A percentile compares a stretch with the other conserved stretches of the same genome.
phyloP scores from a whole-genome alignment of 1,284 basidiomycete species.

The Amylostereum areolatum region DNA sequence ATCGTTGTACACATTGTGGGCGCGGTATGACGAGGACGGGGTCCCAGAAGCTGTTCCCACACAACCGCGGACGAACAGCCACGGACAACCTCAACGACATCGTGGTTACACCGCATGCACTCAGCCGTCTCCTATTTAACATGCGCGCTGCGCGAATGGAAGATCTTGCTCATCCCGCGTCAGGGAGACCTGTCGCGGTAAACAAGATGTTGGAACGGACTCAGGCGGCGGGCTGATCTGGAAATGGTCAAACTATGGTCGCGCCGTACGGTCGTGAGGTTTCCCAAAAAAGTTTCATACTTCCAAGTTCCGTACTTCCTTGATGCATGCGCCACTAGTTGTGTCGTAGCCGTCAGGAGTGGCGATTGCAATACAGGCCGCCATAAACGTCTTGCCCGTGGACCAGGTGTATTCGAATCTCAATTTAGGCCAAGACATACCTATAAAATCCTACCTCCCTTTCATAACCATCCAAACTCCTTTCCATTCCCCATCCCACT shows the following conservation, averaged over 20 bases:
- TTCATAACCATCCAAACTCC: too few relatives aligned
- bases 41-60: conserved; percentile 13
- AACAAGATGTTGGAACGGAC: conserved; percentile 68
- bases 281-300: too few relatives aligned
- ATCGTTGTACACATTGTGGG: conserved; percentile 84
- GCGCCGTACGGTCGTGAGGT: neutral
- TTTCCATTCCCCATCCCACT: too few relatives aligned
- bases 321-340: neutral
- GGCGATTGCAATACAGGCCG: neutral
- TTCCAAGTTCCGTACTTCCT: neutral
- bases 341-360: neutral
- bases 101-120: conserved; percentile 45
- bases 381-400: too few relatives aligned
- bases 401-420: too few relatives aligned
- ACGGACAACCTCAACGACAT: conserved; percentile 18
- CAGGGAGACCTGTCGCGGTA: conserved; percentile 42
- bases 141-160: conserved; percentile 68
- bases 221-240: conserved; percentile 47
- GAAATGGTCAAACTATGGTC: neutral
- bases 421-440: too few relatives aligned
- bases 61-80: conserved; percentile 22
- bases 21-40: conserved; percentile 64
- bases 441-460: too few relatives aligned
- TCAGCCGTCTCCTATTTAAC: conserved; percentile 47
- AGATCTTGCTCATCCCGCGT: conserved; percentile 51